Percentiles rank a stretch among this genome's conserved stretches.
phyloP scores from a whole-genome alignment of 495 filamentous ascomycete genomes.

The Penicillium paxilli region DNA sequence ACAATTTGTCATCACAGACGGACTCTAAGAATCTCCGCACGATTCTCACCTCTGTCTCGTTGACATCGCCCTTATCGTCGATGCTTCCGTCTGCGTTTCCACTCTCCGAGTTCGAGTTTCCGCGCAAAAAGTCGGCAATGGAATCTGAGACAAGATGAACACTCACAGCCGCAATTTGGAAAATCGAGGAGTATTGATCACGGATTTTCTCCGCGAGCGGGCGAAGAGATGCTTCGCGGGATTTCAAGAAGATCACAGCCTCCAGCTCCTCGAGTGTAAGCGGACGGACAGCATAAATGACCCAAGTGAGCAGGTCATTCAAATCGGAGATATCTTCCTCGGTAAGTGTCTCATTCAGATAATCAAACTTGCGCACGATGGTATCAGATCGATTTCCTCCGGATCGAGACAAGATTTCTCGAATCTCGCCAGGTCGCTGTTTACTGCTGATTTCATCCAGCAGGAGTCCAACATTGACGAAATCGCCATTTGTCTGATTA shows the following conservation, averaged over 20 bases:
- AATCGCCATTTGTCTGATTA: slow-evolving; percentile 15
- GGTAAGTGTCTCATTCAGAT: slow-evolving; percentile 15
- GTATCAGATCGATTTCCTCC: slow-evolving; percentile 18
- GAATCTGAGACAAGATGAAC: slow-evolving; percentile 15
- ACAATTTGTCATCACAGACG: slow-evolving; percentile 16
- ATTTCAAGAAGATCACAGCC: slow-evolving; percentile 12
- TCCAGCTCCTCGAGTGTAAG: slow-evolving; percentile 9
- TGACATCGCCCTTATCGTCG: slow-evolving; percentile 4
- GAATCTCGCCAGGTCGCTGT: slow-evolving; percentile 18
- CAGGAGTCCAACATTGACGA: slow-evolving; percentile 18
- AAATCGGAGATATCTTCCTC: slow-evolving; percentile 22
- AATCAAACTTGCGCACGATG: slow-evolving; percentile 14
- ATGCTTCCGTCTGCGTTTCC: background rate
- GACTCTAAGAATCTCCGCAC: slow-evolving; percentile 17
- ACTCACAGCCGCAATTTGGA: slow-evolving; percentile 2
- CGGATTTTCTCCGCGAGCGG: slow-evolving; percentile 15
- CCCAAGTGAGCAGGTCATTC: slow-evolving; percentile 17
- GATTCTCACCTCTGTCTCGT: slow-evolving; percentile 15
- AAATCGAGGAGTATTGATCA: slow-evolving; percentile 12
- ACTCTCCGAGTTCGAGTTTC: background rate
- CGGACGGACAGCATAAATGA: background rate
- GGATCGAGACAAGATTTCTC: slow-evolving; percentile 15
- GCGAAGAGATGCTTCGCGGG: slow-evolving; percentile 14
- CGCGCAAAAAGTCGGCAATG: slow-evolving; percentile 9
- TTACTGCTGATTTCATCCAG: slow-evolving; percentile 19